Base-by-base conservation (phyloP, 441 rosid genomes). In the Pelargonium hybrid region DNA sequence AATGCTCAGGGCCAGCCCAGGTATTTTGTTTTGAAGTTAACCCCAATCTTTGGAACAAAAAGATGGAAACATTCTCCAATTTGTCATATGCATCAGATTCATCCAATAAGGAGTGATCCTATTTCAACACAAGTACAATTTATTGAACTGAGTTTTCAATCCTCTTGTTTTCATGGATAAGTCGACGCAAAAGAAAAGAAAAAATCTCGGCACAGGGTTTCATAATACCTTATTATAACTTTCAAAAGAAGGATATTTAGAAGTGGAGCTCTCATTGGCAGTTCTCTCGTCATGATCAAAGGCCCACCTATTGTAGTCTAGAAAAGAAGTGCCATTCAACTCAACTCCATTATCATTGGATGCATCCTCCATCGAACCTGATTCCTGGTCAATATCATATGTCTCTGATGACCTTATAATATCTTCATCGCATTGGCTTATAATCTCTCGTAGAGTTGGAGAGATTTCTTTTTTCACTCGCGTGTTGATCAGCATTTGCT, bases 1-100 rank as follows among this genome's bases (percentile, higher is more conserved):
- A 93, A 71, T 91, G 96, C 75, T 88, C 97, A 77, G 97, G 97
- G 82, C 98, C 98, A 0, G 98, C 98, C 98, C 98, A 93, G 59
- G 89, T 88, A 85, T 93, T 91, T 78, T 80, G 88, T 79, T 87
- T 91, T 17, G 86, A 81, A 34, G 82, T 66, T 41, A 84, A 82
- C 73, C 98, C 98, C 84, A 90, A 78, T 62, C 84, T 84, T 47
- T 82, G 78, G 73, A 85, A 83, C 77, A 91, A 79, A 73, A 81
- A 84, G 39, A 78, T 80, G 65, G 88, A 96, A 73, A 89, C 85
- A 59, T 77, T 79, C 66, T 88, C 90, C 68, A 83, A 74, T 77
- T 75, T 81, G 17, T 80, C 90, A 59, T 85, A 90, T 17, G 52
- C 63, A 79, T 89, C 86, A 52, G 74, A 69, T 52, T 77, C 79